Evolutionary conservation across 208 protist species (phyloP).

Genomic region (Wallacemonas sp.): DNA sequence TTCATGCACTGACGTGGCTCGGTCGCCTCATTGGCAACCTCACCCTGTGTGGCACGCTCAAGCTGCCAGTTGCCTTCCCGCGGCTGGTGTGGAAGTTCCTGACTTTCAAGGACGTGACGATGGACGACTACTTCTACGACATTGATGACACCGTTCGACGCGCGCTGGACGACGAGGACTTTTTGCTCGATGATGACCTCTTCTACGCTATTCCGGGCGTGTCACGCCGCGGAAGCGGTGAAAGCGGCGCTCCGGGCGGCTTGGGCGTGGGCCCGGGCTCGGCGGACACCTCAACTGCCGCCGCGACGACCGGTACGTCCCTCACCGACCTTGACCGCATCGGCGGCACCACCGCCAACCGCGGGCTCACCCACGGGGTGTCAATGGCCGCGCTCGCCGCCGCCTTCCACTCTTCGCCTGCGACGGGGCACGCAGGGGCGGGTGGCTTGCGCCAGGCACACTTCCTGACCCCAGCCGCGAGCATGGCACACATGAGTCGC

Average conservation of each 20-base stretch:
- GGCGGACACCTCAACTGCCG: background rate
- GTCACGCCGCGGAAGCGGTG: background rate
- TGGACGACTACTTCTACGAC: constrained; percentile 83
- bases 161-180: constrained; percentile 70
- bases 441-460: background rate
- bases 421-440: background rate
- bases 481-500: constrained; percentile 17
- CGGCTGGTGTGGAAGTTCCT: constrained; percentile 89
- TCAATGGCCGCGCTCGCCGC: constrained; percentile 25
- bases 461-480: constrained; percentile 43
- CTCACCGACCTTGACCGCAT: background rate
- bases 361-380: background rate
- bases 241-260: background rate
- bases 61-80: constrained; percentile 67
- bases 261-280: background rate
- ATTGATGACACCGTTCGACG: constrained; percentile 77
- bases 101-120: constrained; percentile 56
- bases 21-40: constrained; percentile 88
- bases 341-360: background rate
- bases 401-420: background rate
- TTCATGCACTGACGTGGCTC: constrained; percentile 55
- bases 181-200: constrained; percentile 72
- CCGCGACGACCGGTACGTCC: background rate
- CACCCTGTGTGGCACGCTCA: constrained; percentile 74
- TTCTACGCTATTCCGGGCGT: constrained; percentile 50